These are phyloP conservation scores for Sclerotinia borealis DNA, from an alignment of 2,329 filamentous ascomycete genomes.

Conservation along the genomic window DNA sequence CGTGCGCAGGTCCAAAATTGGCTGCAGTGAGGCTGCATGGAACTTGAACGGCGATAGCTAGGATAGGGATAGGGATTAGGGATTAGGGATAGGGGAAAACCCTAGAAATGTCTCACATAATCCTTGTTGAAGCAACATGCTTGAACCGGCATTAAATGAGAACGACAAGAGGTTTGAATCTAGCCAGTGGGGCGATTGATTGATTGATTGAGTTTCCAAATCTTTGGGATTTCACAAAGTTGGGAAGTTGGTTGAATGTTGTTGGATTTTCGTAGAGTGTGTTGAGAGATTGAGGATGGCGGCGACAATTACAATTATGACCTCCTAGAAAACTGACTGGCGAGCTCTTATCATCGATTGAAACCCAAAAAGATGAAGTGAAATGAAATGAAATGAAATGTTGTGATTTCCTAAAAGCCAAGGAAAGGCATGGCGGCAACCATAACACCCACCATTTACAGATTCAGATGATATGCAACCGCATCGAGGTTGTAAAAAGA, in stretches of 20 bases:
- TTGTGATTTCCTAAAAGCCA: neutral
- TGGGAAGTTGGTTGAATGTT: neutral
- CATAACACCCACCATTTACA: neutral
- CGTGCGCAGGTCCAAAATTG: slow-evolving; percentile 12
- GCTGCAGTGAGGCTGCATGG: slow-evolving; percentile 11
- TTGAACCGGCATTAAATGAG: neutral
- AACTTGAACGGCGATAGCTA: slow-evolving; percentile 8
- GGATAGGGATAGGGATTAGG: too few relatives aligned
- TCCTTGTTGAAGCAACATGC: neutral
- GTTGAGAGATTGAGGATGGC: neutral
- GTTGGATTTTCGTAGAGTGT: neutral
- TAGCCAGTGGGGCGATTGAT: too few relatives aligned
- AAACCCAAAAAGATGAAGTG: neutral
- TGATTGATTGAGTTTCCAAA: neutral
- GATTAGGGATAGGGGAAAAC: too few relatives aligned
- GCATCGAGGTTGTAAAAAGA: neutral
- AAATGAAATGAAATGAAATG: neutral
- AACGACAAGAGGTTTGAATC: neutral
- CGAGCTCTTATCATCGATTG: neutral
- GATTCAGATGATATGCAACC: slow-evolving; percentile 1
- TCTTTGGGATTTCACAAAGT: too few relatives aligned
- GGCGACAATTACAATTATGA: too few relatives aligned
- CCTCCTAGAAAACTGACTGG: too few relatives aligned
- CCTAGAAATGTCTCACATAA: slow-evolving; percentile 6
- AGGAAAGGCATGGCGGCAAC: neutral